Conservation (phyloP, 148 eudicot genomes). For the Cornus kousa region DNA sequence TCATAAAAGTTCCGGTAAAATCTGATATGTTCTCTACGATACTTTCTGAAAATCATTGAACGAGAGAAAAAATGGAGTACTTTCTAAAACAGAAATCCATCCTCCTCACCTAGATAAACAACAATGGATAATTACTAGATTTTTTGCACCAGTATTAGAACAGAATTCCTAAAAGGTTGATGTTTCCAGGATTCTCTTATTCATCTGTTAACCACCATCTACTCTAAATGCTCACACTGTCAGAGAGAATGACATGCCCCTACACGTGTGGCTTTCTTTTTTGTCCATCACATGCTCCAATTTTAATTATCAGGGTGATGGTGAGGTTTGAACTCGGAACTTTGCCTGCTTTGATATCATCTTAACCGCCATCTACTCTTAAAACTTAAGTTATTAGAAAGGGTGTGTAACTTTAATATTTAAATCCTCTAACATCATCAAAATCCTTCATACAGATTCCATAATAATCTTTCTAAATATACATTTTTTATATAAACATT, state of each 20-base stretch:
- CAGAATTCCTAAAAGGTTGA: neutral
- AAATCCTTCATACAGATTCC: neutral
- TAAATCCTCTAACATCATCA: neutral
- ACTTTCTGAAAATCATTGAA: neutral
- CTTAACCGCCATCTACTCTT: too few species aligned
- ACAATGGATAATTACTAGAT: neutral
- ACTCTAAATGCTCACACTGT: too few species aligned
- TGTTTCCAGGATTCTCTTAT: neutral
- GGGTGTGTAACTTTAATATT: neutral
- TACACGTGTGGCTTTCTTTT: too few species aligned
- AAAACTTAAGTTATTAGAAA: too few species aligned
- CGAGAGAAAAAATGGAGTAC: neutral
- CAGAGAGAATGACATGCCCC: too few species aligned
- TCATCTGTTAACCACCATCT: too few species aligned
- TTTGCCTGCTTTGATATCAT: too few species aligned
- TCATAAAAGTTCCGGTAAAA: neutral
- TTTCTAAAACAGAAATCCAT: neutral
- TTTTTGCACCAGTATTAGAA: too few species aligned
- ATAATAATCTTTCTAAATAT: neutral
- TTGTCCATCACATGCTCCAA: too few species aligned
- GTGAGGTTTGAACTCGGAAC: too few species aligned
- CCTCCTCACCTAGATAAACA: neutral
- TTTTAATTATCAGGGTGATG: too few species aligned
- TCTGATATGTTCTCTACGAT: neutral
- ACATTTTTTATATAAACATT: neutral